phyloP scores from a whole-genome alignment of 2,329 filamentous ascomycete genomes.

The Pseudopithomyces chartarum region DNA sequence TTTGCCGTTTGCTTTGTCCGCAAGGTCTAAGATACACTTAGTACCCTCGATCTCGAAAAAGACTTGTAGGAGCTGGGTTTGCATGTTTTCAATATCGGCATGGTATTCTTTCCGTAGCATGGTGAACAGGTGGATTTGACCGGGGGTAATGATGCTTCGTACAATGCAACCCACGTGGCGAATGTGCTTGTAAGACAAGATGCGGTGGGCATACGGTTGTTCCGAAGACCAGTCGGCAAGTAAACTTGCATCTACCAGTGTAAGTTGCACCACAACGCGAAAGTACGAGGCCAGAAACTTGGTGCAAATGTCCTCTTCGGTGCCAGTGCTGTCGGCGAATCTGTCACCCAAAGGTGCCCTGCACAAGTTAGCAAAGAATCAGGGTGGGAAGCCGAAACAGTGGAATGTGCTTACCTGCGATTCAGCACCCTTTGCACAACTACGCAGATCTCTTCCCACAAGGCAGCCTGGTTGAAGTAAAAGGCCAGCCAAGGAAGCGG shows the following conservation, averaged over 20 bases:
- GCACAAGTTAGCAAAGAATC: slow-evolving; percentile 18
- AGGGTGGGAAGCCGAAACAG: background rate
- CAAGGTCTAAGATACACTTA: slow-evolving; percentile 29
- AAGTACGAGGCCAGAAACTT: slow-evolving; percentile 37
- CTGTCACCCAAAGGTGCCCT: slow-evolving; percentile 36
- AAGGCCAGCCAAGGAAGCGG: slow-evolving; percentile 23
- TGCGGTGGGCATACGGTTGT: slow-evolving; percentile 19
- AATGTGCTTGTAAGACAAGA: slow-evolving; percentile 39
- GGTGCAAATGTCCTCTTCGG: slow-evolving; percentile 30
- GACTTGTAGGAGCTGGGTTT: slow-evolving; percentile 21
- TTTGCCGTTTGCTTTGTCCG: slow-evolving; percentile 26
- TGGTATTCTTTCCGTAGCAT: slow-evolving; percentile 35
- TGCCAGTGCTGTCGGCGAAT: slow-evolving; percentile 25
- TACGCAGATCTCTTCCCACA: slow-evolving; percentile 42
- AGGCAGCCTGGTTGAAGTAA: slow-evolving; percentile 32
- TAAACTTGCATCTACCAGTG: slow-evolving; percentile 30
- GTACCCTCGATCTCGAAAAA: slow-evolving; percentile 34
- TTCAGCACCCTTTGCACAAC: slow-evolving; percentile 33
- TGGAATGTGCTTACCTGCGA: slow-evolving; percentile 28
- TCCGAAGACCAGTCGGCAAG: slow-evolving; percentile 22
- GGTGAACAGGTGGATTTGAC: slow-evolving; percentile 32
- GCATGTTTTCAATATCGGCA: slow-evolving; percentile 25
- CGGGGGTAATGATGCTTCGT: slow-evolving; percentile 7
- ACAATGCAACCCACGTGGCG: slow-evolving; percentile 29
- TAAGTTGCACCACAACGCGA: slow-evolving; percentile 28